phyloP scores from a whole-genome alignment of 225 moss, liverwort and hornwort species.

The Sphagnum contortum region DNA sequence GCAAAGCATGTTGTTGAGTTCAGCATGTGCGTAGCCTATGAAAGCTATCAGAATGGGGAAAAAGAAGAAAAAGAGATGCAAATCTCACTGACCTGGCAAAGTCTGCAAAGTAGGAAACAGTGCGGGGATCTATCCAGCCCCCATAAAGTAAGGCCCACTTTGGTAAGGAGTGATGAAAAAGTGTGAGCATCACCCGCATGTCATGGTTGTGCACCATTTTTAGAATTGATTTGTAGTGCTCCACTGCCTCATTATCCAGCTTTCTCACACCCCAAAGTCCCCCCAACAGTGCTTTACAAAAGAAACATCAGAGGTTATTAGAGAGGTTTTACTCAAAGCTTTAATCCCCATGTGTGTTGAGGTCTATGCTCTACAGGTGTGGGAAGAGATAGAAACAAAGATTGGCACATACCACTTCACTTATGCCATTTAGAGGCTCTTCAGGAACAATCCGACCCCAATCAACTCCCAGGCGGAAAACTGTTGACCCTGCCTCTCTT shows the following conservation, averaged over 20 bases:
- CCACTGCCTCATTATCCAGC: constrained; percentile 79
- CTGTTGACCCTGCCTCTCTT: constrained; percentile 54
- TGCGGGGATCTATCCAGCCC: constrained; percentile 77
- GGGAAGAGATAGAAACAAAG: too few relatives aligned
- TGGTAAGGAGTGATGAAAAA: constrained; percentile 91
- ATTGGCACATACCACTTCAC: constrained; percentile 31
- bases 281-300: background rate
- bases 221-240: constrained; percentile 69
- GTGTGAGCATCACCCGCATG: constrained; percentile 91
- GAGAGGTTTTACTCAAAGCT: too few relatives aligned
- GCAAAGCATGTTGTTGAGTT: too few relatives aligned
- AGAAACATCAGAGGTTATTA: too few relatives aligned
- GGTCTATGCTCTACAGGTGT: too few relatives aligned
- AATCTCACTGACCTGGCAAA: constrained; percentile 46
- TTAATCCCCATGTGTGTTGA: too few relatives aligned
- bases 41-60: too few relatives aligned
- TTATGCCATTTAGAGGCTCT: constrained; percentile 65
- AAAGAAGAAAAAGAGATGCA: too few relatives aligned
- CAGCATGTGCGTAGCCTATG: too few relatives aligned
- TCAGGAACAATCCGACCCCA: constrained; percentile 83
- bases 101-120: constrained; percentile 56
- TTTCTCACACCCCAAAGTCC: constrained; percentile 12
- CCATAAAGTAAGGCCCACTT: constrained; percentile 84
- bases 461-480: constrained; percentile 89
- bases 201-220: constrained; percentile 43